Evolutionary conservation across 164 flowering plant genomes (phyloP).

Genomic region (Berberis vulgaris): DNA sequence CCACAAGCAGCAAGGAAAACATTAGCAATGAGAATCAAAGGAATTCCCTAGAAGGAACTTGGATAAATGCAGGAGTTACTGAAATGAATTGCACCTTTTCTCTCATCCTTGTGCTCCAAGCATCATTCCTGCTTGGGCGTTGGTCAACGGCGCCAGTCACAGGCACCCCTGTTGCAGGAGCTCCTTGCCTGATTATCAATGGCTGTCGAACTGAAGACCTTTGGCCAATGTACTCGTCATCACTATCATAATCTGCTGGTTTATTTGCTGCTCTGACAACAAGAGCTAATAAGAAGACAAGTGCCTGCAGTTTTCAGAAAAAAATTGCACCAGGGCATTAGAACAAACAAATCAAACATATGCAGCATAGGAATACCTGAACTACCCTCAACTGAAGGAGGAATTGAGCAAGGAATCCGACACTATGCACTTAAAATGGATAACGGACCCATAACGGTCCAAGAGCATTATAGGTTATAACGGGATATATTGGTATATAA

Average conservation of each 20-base stretch:
- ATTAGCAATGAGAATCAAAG: too few species aligned
- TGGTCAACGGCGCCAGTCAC: slow-evolving; percentile 55
- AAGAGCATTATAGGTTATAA: too few species aligned
- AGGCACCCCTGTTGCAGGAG: slow-evolving; percentile 61
- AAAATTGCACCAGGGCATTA: neutral
- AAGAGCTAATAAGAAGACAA: slow-evolving; percentile 62
- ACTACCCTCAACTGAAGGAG: too few species aligned
- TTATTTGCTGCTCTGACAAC: slow-evolving; percentile 67
- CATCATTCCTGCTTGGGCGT: slow-evolving; percentile 72
- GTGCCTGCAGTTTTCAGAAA: slow-evolving; percentile 40
- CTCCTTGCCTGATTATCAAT: slow-evolving; percentile 45
- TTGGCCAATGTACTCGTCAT: slow-evolving; percentile 58
- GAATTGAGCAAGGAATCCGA: too few species aligned
- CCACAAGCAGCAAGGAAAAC: neutral
- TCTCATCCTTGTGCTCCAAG: slow-evolving; percentile 91
- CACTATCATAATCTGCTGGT: slow-evolving; percentile 78
- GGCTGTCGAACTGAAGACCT: slow-evolving; percentile 61
- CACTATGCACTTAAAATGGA: too few species aligned
- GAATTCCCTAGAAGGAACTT: too few species aligned
- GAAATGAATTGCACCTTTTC: slow-evolving; percentile 49
- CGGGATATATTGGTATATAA: too few species aligned
- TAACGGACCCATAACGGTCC: too few species aligned
- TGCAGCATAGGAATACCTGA: too few species aligned
- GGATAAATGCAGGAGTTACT: too few species aligned
- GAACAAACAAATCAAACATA: too few species aligned